phyloP scores from a whole-genome alignment of 139 green algal genomes.

The Medakamo hakoo region DNA sequence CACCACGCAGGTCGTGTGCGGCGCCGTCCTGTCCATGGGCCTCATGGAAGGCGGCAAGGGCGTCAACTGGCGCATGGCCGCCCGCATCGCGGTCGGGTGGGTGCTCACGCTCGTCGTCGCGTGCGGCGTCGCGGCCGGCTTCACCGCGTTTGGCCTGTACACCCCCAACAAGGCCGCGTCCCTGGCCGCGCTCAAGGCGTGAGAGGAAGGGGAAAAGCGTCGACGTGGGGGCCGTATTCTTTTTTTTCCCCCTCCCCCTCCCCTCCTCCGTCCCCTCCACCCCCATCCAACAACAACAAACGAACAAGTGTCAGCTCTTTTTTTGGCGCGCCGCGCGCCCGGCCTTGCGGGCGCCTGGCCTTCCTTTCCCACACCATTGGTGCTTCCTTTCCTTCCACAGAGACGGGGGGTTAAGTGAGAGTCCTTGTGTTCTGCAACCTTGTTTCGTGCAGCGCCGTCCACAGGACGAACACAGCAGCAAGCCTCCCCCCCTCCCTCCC shows the following conservation, averaged over 20 bases:
- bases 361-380: too few relatives aligned
- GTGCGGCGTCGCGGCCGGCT: constrained; percentile 8
- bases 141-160: constrained; percentile 20
- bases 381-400: too few relatives aligned
- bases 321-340: too few relatives aligned
- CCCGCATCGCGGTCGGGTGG: constrained; percentile 11
- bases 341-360: too few relatives aligned
- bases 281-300: neutral
- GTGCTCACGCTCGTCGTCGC: constrained; percentile 9
- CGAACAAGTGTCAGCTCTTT: too few relatives aligned
- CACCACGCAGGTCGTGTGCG: constrained; percentile 49
- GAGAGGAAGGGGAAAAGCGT: neutral
- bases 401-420: too few relatives aligned
- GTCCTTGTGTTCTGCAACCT: too few relatives aligned
- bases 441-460: too few relatives aligned
- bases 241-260: too few relatives aligned
- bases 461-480: too few relatives aligned
- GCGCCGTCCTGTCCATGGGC: constrained; percentile 33
- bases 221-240: neutral
- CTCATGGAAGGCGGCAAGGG: constrained; percentile 24
- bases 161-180: constrained; percentile 1
- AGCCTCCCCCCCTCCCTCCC: too few relatives aligned
- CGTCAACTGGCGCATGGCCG: constrained; percentile 30
- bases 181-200: neutral
- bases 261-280: too few relatives aligned